Conservation (phyloP, 768 basidiomycete genomes). For the Suillus americanus region DNA sequence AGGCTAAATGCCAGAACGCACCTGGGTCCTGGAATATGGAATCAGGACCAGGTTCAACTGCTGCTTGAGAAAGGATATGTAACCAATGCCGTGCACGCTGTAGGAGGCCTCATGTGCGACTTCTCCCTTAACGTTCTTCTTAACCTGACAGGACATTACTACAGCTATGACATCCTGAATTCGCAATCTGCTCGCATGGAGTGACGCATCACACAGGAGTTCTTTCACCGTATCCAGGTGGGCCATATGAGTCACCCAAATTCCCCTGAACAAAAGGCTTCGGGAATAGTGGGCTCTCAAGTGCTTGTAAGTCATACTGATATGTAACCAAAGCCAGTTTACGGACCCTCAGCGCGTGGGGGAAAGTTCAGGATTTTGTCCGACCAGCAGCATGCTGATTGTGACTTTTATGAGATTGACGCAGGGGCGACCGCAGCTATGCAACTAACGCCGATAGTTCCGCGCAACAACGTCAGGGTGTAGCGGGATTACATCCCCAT, state of each 20-base stretch:
- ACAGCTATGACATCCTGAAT: conserved; percentile 41
- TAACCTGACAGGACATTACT: not conserved
- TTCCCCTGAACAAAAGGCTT: conserved; percentile 37
- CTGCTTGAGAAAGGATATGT: conserved; percentile 44
- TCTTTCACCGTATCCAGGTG: no score
- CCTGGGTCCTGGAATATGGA: conserved; percentile 45
- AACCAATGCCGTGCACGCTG: conserved; percentile 45
- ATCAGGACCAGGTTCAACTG: conserved; percentile 38
- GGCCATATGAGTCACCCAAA: conserved; percentile 38
- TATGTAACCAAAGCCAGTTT: conserved; percentile 35
- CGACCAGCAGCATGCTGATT: conserved; percentile 24
- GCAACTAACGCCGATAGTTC: no score
- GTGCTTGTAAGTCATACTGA: not conserved
- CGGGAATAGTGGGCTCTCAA: conserved; percentile 29
- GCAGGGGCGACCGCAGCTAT: no score
- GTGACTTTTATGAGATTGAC: not conserved
- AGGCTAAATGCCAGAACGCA: conserved; percentile 43
- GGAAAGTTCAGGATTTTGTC: conserved; percentile 41
- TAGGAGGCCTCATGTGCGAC: conserved; percentile 42
- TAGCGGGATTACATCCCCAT: no score
- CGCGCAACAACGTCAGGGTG: no score
- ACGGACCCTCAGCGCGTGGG: conserved; percentile 44
- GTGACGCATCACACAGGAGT: not conserved
- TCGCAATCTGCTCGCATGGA: not conserved
- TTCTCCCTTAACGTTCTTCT: not conserved